Evolutionary conservation across 305 asterid species (phyloP).

Genomic region (Fraxinus velutina): DNA sequence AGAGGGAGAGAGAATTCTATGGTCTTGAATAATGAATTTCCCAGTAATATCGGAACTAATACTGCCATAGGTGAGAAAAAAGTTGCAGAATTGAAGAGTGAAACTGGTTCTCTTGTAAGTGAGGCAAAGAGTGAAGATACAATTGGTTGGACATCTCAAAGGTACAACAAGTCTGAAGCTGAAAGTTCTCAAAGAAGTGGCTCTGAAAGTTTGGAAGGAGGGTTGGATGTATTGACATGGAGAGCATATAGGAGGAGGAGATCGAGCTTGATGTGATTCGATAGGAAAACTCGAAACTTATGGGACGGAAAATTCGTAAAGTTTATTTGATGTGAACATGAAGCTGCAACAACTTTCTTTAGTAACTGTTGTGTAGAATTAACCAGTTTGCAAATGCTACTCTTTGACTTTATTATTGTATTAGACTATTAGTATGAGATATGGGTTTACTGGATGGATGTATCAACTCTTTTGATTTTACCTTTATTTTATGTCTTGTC

Average conservation of each 20-base stretch:
- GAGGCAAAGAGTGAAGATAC: slow-evolving; percentile 55
- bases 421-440: neutral
- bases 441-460: neutral
- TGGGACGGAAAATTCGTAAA: neutral
- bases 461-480: neutral
- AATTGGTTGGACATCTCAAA: slow-evolving; percentile 39
- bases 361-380: neutral
- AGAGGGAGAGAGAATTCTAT: slow-evolving; percentile 43
- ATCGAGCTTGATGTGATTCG: slow-evolving; percentile 61
- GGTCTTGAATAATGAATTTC: slow-evolving; percentile 29
- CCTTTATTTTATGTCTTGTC: neutral
- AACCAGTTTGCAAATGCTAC: neutral
- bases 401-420: neutral
- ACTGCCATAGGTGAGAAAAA: slow-evolving; percentile 34
- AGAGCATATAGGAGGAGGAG: slow-evolving; percentile 69
- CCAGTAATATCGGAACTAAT: slow-evolving; percentile 14
- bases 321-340: neutral
- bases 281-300: neutral
- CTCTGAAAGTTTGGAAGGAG: slow-evolving; percentile 30
- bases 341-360: neutral
- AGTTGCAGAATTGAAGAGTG: slow-evolving; percentile 38
- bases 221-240: slow-evolving; percentile 67
- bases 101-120: slow-evolving; percentile 37
- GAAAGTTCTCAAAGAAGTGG: slow-evolving; percentile 44
- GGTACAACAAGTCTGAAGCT: slow-evolving; percentile 46